phyloP scores from a whole-genome alignment of 2,329 filamentous ascomycete species.

The Chrysoporthe austroafricana region DNA sequence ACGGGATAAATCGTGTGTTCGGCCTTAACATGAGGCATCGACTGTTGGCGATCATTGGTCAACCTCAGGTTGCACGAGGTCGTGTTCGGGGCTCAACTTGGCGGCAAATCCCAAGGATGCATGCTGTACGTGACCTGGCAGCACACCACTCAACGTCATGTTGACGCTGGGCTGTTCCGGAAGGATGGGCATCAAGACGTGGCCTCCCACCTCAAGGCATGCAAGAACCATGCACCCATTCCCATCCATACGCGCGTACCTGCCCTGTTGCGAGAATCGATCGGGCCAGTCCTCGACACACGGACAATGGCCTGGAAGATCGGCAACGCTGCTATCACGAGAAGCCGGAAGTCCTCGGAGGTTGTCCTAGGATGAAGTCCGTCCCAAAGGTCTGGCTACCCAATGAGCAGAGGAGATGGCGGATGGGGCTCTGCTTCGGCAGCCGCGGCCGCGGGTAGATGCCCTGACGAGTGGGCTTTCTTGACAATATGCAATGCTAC shows the following conservation, averaged over 20 bases:
- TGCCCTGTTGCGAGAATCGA: background rate
- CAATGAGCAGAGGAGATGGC: background rate
- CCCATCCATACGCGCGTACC: background rate
- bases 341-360: background rate
- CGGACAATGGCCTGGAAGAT: background rate
- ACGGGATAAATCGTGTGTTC: slow-evolving; percentile 1
- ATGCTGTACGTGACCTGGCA: background rate
- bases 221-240: background rate
- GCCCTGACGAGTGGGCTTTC: background rate
- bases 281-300: background rate
- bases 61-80: background rate
- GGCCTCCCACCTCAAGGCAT: background rate
- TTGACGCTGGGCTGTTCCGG: background rate
- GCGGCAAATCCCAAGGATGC: slow-evolving; percentile 8
- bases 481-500: background rate
- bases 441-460: background rate
- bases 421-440: background rate
- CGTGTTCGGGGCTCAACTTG: background rate
- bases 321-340: background rate
- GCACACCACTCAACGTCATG: background rate
- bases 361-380: no score
- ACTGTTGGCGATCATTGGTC: background rate
- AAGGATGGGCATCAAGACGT: background rate
- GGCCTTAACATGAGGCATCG: background rate
- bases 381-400: background rate